phyloP scores from a whole-genome alignment of 2,329 filamentous ascomycete genomes.

The Aspergillus piperis region DNA sequence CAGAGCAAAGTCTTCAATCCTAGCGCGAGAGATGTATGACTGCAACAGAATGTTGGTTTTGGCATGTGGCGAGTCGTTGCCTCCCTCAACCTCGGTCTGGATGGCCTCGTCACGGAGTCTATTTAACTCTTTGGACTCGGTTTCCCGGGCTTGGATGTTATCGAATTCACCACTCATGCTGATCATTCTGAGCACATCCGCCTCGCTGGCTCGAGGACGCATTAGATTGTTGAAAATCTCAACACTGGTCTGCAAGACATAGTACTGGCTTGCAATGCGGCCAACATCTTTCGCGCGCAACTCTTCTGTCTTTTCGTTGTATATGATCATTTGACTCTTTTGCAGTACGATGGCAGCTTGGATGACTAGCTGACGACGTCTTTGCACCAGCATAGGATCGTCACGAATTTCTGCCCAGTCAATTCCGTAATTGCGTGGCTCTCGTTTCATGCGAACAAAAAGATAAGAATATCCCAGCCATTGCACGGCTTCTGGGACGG shows the following conservation, averaged over 20 bases:
- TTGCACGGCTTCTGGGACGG: conserved; percentile 86
- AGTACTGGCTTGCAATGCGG: conserved; percentile 95
- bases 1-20: conserved; percentile 89
- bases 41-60: conserved; percentile 97
- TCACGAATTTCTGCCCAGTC: conserved; percentile 89
- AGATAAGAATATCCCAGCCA: conserved; percentile 98
- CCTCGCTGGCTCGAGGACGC: conserved; percentile 80
- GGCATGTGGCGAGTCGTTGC: conserved; percentile 68
- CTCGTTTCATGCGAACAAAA: conserved; percentile 93
- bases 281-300: conserved; percentile 93
- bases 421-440: conserved; percentile 89
- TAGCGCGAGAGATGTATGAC: conserved; percentile 84
- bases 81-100: conserved; percentile 75
- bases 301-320: conserved; percentile 91
- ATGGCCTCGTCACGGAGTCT: conserved; percentile 69
- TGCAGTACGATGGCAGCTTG: conserved; percentile 85
- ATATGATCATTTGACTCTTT: conserved; percentile 97
- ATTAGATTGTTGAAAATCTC: conserved; percentile 97
- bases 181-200: conserved; percentile 93
- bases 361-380: conserved; percentile 81
- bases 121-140: conserved; percentile 82
- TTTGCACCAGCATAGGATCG: conserved; percentile 82
- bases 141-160: conserved; percentile 91
- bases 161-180: conserved; percentile 98
- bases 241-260: conserved; percentile 89